A percentile compares a stretch with the other conserved stretches of the same genome.
These are phyloP conservation scores for Handroanthus guayacan DNA, from an alignment of 257 asterid genomes.

Conservation along the genomic window DNA sequence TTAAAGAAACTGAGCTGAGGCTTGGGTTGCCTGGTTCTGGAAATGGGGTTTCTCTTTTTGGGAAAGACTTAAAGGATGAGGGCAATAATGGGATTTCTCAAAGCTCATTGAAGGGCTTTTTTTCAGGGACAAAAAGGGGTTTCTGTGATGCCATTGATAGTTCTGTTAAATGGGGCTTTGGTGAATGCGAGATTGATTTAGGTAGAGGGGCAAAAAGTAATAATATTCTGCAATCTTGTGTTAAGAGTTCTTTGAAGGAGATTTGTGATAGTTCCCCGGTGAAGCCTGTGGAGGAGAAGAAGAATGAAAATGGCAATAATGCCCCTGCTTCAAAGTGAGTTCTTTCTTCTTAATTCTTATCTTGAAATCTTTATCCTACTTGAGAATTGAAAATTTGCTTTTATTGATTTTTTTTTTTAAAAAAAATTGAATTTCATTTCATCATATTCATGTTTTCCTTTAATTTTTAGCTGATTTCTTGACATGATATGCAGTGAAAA, in stretches of 20 bases:
- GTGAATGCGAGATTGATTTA: conserved; percentile 53
- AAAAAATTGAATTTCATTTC: not conserved
- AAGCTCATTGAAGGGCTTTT: conserved; percentile 39
- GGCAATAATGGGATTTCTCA: conserved; percentile 26
- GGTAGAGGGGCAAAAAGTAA: conserved; percentile 31
- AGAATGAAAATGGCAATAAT: conserved; percentile 36
- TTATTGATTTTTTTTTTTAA: not conserved
- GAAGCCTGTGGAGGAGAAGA: conserved; percentile 46
- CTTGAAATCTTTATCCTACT: not conserved
- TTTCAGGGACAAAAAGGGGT: conserved; percentile 63
- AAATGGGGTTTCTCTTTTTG: conserved; percentile 55
- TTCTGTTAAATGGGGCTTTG: conserved; percentile 60
- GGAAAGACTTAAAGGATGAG: conserved; percentile 51
- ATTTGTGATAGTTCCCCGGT: not conserved
- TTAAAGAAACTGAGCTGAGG: conserved; percentile 66
- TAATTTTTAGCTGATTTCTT: not conserved
- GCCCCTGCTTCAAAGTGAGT: conserved; percentile 64
- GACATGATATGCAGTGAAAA: not conserved
- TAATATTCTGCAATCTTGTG: conserved; percentile 33
- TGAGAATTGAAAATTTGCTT: not conserved
- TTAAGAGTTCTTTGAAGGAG: conserved; percentile 34
- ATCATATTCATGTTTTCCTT: not conserved
- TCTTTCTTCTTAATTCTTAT: not conserved
- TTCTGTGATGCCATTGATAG: conserved; percentile 67
- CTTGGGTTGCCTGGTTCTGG: conserved; percentile 71